These are phyloP conservation scores for Jamesozyma spencerorum DNA, from an alignment of 805 yeast species.

Conservation along the genomic window DNA sequence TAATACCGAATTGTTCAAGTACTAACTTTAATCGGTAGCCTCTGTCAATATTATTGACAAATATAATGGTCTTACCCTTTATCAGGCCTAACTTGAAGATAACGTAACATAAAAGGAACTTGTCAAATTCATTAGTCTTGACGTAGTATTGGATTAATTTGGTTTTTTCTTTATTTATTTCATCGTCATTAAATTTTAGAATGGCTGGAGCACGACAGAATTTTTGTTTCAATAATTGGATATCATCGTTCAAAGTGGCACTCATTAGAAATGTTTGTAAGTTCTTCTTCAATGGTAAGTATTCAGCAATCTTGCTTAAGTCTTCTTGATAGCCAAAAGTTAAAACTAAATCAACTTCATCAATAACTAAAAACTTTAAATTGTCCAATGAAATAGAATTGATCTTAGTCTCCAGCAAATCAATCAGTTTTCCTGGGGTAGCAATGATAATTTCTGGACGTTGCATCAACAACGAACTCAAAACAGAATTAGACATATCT, in stretches of 20 bases:
- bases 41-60: slow-evolving; percentile 91
- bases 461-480: slow-evolving; percentile 58
- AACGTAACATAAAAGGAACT: slow-evolving; percentile 81
- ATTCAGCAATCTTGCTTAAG: slow-evolving; percentile 51
- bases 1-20: slow-evolving; percentile 89
- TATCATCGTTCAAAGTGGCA: slow-evolving; percentile 86
- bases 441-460: slow-evolving; percentile 75
- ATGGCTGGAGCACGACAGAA: slow-evolving; percentile 81
- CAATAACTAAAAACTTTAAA: slow-evolving; percentile 70
- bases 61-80: slow-evolving; percentile 82
- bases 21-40: slow-evolving; percentile 87
- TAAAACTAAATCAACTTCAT: slow-evolving; percentile 86
- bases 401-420: slow-evolving; percentile 39
- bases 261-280: slow-evolving; percentile 91
- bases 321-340: slow-evolving; percentile 91
- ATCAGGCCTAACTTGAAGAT: slow-evolving; percentile 81
- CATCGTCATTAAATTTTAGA: slow-evolving; percentile 67
- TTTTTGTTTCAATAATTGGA: slow-evolving; percentile 60
- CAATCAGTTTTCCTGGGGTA: slow-evolving; percentile 74
- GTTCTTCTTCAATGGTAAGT: slow-evolving; percentile 61
- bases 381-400: slow-evolving; percentile 42
- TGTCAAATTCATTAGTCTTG: slow-evolving; percentile 80
- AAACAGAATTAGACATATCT: slow-evolving; percentile 61
- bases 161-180: slow-evolving; percentile 39
- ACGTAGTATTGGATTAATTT: slow-evolving; percentile 80